Evolutionary conservation across 2,329 filamentous ascomycete genomes (phyloP).

Genomic region (Fusarium euwallaceae): DNA sequence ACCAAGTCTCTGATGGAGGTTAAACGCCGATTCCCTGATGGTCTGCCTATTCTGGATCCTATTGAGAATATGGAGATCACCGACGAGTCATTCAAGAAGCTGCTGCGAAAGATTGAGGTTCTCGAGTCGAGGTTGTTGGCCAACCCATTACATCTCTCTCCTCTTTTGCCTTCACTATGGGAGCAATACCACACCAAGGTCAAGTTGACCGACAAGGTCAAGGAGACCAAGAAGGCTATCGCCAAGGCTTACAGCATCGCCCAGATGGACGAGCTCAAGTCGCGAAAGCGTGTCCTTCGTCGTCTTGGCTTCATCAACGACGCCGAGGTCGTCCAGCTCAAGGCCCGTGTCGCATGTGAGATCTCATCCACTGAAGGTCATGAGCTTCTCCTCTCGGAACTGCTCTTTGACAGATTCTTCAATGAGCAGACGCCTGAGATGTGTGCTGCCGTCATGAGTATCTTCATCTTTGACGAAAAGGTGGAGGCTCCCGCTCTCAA

Average conservation of each 20-base stretch:
- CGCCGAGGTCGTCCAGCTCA: slow-evolving; percentile 93
- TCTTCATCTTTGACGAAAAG: slow-evolving; percentile 98
- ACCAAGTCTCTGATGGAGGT: slow-evolving; percentile 83
- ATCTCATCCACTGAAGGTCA: slow-evolving; percentile 93
- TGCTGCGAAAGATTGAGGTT: slow-evolving; percentile 95
- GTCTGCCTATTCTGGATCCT: slow-evolving; percentile 88
- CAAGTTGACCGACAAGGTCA: slow-evolving; percentile 81
- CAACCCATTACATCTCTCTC: slow-evolving; percentile 93
- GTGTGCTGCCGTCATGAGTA: slow-evolving; percentile 87
- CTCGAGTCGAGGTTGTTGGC: slow-evolving; percentile 89
- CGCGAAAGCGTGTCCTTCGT: slow-evolving; percentile 92
- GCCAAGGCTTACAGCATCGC: slow-evolving; percentile 86
- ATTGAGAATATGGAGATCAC: slow-evolving; percentile 96
- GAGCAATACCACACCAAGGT: slow-evolving; percentile 89
- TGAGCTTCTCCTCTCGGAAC: slow-evolving; percentile 90
- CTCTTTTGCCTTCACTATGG: slow-evolving; percentile 85
- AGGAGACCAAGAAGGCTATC: slow-evolving; percentile 89
- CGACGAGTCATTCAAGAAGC: slow-evolving; percentile 93
- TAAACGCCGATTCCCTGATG: slow-evolving; percentile 90
- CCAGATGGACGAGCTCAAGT: slow-evolving; percentile 96
- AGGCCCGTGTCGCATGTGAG: slow-evolving; percentile 96
- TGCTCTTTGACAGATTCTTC: slow-evolving; percentile 98
- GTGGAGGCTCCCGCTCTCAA: slow-evolving; percentile 81
- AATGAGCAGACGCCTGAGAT: slow-evolving; percentile 93
- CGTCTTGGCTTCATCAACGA: slow-evolving; percentile 97